Conservation (phyloP, 331 rosid genomes). For the Malus hybrid region DNA sequence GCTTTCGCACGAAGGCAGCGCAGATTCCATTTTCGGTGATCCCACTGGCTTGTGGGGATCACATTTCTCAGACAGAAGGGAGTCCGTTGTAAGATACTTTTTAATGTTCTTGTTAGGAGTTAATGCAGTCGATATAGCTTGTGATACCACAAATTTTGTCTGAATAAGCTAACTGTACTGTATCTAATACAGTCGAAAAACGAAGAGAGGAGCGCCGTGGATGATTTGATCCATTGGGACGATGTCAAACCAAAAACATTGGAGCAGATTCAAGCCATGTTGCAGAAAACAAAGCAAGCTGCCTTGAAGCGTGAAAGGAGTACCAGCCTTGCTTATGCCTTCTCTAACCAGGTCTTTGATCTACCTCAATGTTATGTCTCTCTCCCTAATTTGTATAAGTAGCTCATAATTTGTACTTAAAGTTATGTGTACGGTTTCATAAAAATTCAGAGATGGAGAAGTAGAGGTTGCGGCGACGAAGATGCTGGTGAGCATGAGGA, state of each 20-base stretch:
- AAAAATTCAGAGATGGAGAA: conserved; percentile 21
- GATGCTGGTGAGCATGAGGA: conserved; percentile 23
- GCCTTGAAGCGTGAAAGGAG: conserved; percentile 28
- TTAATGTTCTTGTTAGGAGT: neutral
- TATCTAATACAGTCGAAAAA: conserved; percentile 31
- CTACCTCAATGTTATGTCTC: neutral
- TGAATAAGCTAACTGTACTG: neutral
- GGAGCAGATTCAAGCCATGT: conserved; percentile 27
- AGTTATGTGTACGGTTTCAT: neutral
- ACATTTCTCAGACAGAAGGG: conserved; percentile 11
- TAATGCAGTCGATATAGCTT: neutral
- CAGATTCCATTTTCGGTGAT: conserved; percentile 17
- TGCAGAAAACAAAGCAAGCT: conserved; percentile 28
- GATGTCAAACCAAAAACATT: conserved; percentile 11
- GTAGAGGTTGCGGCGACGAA: neutral
- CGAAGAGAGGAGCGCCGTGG: conserved; percentile 12
- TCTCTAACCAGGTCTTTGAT: conserved; percentile 34
- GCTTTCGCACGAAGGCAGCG: conserved; percentile 24
- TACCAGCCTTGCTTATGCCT: conserved; percentile 31
- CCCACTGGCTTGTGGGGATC: conserved; percentile 14
- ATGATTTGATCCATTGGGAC: conserved; percentile 27
- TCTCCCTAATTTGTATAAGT: too few species aligned
- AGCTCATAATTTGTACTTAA: neutral
- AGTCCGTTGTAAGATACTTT: conserved; percentile 19
- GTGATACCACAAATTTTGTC: neutral